These are phyloP conservation scores for Zostera marina DNA, from an alignment of 116 monocot genomes.

Conservation along the genomic window DNA sequence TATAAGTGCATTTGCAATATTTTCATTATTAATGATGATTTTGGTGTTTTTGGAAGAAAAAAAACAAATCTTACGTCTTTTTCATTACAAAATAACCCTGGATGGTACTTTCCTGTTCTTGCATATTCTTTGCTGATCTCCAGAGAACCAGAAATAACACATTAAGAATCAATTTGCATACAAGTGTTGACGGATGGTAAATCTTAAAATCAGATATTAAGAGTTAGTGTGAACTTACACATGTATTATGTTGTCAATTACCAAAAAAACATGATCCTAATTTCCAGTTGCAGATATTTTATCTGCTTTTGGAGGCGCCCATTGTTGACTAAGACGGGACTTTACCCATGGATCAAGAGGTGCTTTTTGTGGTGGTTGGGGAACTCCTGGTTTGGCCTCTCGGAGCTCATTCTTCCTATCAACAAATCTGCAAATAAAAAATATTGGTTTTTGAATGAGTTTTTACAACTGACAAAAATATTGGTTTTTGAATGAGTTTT, in stretches of 20 bases:
- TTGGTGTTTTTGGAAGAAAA: no score
- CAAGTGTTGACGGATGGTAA: no score
- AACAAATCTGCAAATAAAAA: slow-evolving; percentile 45
- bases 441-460: background rate
- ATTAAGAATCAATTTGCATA: no score
- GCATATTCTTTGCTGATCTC: no score
- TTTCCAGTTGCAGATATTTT: slow-evolving; percentile 9
- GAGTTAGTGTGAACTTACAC: no score
- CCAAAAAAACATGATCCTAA: background rate
- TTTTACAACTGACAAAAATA: background rate
- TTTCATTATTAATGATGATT: no score
- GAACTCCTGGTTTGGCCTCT: slow-evolving; percentile 71
- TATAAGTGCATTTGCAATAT: no score
- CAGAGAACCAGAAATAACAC: no score
- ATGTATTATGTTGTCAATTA: slow-evolving; percentile 2
- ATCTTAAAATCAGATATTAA: no score
- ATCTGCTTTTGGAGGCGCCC: slow-evolving; percentile 50
- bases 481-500: background rate
- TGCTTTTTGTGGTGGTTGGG: slow-evolving; percentile 45
- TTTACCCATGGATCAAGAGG: slow-evolving; percentile 79
- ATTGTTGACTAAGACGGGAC: slow-evolving; percentile 47
- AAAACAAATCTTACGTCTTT: no score
- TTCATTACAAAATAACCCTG: no score
- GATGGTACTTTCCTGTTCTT: no score
- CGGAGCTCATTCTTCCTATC: slow-evolving; percentile 93